phyloP scores from a whole-genome alignment of 345 rosid species.

The rapeseed (Brassica napus) region DNA sequence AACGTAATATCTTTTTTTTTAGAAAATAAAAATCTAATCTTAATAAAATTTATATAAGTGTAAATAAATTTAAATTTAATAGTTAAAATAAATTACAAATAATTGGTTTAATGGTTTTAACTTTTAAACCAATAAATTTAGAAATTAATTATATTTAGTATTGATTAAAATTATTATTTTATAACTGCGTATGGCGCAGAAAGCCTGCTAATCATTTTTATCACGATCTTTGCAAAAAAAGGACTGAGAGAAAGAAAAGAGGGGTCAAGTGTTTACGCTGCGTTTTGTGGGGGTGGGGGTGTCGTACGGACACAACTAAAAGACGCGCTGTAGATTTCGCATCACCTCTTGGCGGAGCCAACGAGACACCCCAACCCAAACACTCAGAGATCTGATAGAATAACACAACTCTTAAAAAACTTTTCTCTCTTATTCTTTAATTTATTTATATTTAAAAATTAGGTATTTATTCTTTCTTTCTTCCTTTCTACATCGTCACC shows the following conservation, averaged over 20 bases:
- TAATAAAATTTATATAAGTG: too few relatives aligned
- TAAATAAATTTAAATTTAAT: too few relatives aligned
- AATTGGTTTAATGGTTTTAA: too few relatives aligned
- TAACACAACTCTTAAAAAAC: too few relatives aligned
- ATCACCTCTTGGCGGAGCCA: constrained; percentile 34
- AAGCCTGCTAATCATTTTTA: neutral
- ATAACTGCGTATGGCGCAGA: too few relatives aligned
- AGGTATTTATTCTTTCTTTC: neutral
- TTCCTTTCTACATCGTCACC: neutral
- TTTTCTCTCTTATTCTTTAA: neutral
- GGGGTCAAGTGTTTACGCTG: neutral
- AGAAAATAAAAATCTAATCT: too few relatives aligned
- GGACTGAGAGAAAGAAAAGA: neutral
- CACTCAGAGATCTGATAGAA: neutral
- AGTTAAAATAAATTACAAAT: too few relatives aligned
- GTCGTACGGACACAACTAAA: constrained; percentile 15
- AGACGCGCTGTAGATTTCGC: neutral
- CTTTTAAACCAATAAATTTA: too few relatives aligned
- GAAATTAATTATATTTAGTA: too few relatives aligned
- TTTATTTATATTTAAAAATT: neutral
- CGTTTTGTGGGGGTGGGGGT: neutral
- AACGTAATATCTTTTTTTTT: too few relatives aligned
- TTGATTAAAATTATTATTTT: too few relatives aligned
- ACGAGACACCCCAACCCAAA: constrained; percentile 31
- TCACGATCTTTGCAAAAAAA: neutral